Base-by-base conservation (phyloP, 768 basidiomycete species). In the Xerocomellus dryophilus region DNA sequence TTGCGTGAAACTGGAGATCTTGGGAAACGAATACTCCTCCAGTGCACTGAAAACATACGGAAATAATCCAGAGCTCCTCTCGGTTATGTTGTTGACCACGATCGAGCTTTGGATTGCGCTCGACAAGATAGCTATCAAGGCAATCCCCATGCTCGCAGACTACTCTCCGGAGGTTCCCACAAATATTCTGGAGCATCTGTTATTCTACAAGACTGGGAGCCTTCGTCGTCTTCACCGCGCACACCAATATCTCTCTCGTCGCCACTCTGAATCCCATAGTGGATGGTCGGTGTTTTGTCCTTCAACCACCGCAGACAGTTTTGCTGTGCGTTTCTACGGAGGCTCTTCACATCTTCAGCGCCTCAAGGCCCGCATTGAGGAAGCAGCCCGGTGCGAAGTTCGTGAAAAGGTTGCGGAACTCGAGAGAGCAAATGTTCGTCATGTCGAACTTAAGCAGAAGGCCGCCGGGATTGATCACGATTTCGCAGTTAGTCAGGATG, bases 71-170 rank as follows among this genome's bases (percentile, higher is more conserved):
- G 76, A 79, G 43, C 53, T 67, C 25, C 40, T 66, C 7, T 79
- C 78, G 0, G 49, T 74, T 2, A 76, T 81, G 72, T 59, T 81
- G 41, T 62, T 82, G 36, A 65, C 64, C 1, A 43, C 43, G 21
- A 32, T 65, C 8, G 74, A 78, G 29, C 67, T 74, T 21, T 74
- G 71, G 74, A 47, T 71, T 5, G 74, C 65, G 0, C 51, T 75
- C n/a, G 73, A 74, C 52, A 66, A 52, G 14, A 20, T 68, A 10
- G 57, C 53, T 0, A 38, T 62, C 25, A 42, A 15, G 7, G 48
- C 55, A 11, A 62, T 56, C 20, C 66, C 71, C 8, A 53, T 75
- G 9, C 48, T 74, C 9, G 46, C 27, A 1, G 50, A 71, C 5
- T 75, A 71, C 43, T 67, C 67, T 8, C 74, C 73, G 0, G 70